A percentile compares a stretch with the other conserved stretches of the same genome.
These are phyloP conservation scores for Lentinula lateritia DNA, from an alignment of 768 basidiomycete species.

Conservation along the genomic window DNA sequence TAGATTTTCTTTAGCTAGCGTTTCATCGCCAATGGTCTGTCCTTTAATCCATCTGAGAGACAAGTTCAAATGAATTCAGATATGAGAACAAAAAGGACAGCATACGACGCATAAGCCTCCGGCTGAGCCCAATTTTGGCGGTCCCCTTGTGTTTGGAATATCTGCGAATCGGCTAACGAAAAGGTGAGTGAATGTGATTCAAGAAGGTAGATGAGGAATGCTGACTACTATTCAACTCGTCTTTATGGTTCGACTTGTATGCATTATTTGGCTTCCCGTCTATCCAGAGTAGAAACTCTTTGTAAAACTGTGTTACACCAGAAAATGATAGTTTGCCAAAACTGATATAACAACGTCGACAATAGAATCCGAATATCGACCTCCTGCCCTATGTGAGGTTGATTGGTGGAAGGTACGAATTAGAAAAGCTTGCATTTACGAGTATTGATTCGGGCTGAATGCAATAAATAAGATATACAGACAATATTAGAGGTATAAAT, in stretches of 20 bases:
- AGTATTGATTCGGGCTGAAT: background rate
- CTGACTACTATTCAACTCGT: constrained; percentile 43
- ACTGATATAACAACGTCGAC: constrained; percentile 68
- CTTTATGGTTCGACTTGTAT: constrained; percentile 46
- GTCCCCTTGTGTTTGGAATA: constrained; percentile 63
- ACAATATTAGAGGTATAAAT: background rate
- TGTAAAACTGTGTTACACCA: constrained; percentile 60
- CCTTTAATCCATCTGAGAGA: constrained; percentile 60
- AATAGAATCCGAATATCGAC: constrained; percentile 79
- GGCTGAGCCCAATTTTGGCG: constrained; percentile 61
- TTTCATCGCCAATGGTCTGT: constrained; percentile 62
- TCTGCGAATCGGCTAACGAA: constrained; percentile 36
- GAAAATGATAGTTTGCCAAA: constrained; percentile 74
- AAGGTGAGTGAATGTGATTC: background rate
- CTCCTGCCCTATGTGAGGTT: constrained; percentile 50
- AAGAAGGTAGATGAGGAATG: constrained; percentile 1
- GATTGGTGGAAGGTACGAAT: background rate
- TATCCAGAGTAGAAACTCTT: constrained; percentile 65
- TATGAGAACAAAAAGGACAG: background rate
- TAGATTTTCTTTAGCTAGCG: constrained; percentile 62
- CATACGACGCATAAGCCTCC: constrained; percentile 56
- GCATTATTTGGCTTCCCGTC: constrained; percentile 40
- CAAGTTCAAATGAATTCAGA: background rate
- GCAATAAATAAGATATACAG: background rate
- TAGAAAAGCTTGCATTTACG: background rate